Evolutionary conservation across 768 basidiomycete genomes (phyloP), one percentile per base, ranked within the genome.

Genomic region (Russula emetica): DNA sequence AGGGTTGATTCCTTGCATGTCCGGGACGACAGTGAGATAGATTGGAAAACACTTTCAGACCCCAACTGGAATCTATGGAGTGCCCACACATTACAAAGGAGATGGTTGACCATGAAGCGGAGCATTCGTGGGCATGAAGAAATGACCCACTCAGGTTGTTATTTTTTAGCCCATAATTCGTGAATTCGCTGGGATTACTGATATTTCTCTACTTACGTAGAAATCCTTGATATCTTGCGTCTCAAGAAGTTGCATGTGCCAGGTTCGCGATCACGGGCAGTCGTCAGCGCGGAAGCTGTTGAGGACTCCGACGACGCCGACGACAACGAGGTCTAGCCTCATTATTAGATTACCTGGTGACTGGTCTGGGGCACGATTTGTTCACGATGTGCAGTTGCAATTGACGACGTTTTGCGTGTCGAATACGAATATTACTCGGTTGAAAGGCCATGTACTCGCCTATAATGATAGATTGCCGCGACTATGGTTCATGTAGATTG

Each of bases 41-140:
- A 90, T 69, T 94, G 91, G 92, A 90, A 90, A 70, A 79, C 80
- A 20, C 77, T 93, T 13, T 76, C 83, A 1, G 91, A 94, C 71
- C 71, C 82, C 18, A 79, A 86, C 62, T 92, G 90, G 90, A 90
- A 92, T 69, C 71, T 90, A 10, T 92, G 88, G 88, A 92, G 90
- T 72, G 83, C 88, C 0, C 91, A 93, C 70, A 78, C 82, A 16
- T 76, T 93, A 40, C 90, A 92, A 68, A 81, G 89, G 44, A 85
- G 89, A 55, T 93, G 90, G 90, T 71, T 85, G 53, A 87, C 87
- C 1, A 83, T 92, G 85, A 92, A 92, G 70, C 79, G 81, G 61
- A 76, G 87, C 58, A 81, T 92, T 63, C 88, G 87, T 71, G 89
- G 87, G 22, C 81, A 83, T 67, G 89, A 91, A 72, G 82, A 88